Evolutionary conservation across 2,329 filamentous ascomycete genomes (phyloP), one percentile per base, ranked within the genome.

Genomic region (Pseudonectria buxi): DNA sequence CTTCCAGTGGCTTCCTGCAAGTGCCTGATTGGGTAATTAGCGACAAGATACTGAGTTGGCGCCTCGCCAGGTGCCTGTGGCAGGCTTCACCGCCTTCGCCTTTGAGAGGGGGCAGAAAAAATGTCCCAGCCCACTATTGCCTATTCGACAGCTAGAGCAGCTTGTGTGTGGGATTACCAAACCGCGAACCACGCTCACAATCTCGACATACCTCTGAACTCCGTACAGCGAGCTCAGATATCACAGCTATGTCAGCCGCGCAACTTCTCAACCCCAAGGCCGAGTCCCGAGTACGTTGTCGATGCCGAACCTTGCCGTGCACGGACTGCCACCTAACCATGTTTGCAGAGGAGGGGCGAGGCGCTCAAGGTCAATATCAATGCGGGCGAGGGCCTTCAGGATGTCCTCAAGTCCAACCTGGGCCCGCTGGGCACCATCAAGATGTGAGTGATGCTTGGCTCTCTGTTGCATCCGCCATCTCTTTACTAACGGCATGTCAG

Each of bases 191-290:
- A 43, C 39, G 41, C 18, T 22, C 18, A 41, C 41, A 48, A 40
- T 40, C 43, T 47, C 50, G 41, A 50, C 46, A 49, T 43, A 36
- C 18, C 18, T 22, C 18, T 22, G 18, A 22, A 37, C 24, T 44
- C 42, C 30, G 36, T 39, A 40, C 33, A 32, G 36, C 44, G 36
- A 45, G 44, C 37, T 30, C 28, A 28, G 26, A 36, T 41, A 36
- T 26, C 43, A 36, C 40, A 51, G 61, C 44, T 34, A 96, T 96
- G 92, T 96, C 89, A 69, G 92, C 92, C 54, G 89, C 92, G 59
- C 90, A 96, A 71, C 81, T 98, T 58, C 83, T 98, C 50, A 98
- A 98, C 68, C 92, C 92, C 44, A 98, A 98, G 74, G 92, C 92
- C 58, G 92, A 98, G 72, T 95, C 89, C 55, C 82, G 92, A 69